Percentiles rank a stretch among this genome's conserved stretches.
These are phyloP conservation scores for Trametes cubensis DNA, from an alignment of 768 basidiomycete genomes.

Conservation along the genomic window DNA sequence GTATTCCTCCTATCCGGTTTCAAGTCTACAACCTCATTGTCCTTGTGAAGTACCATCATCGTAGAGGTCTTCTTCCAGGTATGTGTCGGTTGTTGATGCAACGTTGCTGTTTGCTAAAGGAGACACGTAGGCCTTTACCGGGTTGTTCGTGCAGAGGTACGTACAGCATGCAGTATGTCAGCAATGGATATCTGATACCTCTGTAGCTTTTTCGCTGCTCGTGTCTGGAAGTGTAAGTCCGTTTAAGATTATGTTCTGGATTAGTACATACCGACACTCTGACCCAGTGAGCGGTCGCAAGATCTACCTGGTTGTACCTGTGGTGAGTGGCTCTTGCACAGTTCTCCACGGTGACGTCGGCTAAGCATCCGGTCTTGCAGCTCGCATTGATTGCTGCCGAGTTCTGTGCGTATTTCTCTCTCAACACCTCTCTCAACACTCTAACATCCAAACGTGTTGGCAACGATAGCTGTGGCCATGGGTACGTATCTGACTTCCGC, in stretches of 20 bases:
- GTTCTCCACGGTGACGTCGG: no score
- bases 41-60: constrained; percentile 42
- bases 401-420: constrained; percentile 39
- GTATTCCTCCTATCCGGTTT: constrained; percentile 16
- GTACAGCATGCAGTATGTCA: constrained; percentile 38
- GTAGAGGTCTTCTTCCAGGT: constrained; percentile 59
- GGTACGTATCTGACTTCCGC: neutral
- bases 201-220: constrained; percentile 22
- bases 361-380: neutral
- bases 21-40: neutral
- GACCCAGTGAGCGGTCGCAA: constrained; percentile 48
- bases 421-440: no score
- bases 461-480: neutral
- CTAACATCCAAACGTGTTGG: no score
- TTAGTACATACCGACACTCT: neutral
- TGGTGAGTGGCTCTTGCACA: constrained; percentile 38
- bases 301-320: constrained; percentile 41
- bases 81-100: constrained; percentile 17
- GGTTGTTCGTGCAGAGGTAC: constrained; percentile 56
- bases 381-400: constrained; percentile 2
- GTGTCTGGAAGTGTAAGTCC: constrained; percentile 21
- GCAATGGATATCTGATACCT: constrained; percentile 40
- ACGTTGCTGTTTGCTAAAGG: neutral
- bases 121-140: constrained; percentile 48
- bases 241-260: neutral